Conservation (phyloP, 495 filamentous ascomycete genomes). For the Lasiosphaeria ovina region DNA sequence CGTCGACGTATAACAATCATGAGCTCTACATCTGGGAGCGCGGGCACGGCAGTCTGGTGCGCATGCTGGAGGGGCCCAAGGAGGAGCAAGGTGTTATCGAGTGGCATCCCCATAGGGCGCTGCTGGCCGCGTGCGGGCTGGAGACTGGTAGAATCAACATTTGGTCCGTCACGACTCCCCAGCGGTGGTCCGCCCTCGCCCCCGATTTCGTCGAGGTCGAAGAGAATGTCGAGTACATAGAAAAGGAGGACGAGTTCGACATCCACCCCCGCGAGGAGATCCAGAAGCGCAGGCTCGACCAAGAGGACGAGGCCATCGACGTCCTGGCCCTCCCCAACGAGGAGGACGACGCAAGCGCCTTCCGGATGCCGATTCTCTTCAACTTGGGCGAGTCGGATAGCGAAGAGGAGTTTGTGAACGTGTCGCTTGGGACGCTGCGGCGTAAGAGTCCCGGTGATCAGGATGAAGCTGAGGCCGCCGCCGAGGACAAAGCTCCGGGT, state of each 20-base stretch:
- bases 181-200: constrained; percentile 94
- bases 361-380: constrained; percentile 83
- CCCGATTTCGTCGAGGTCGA: constrained; percentile 97
- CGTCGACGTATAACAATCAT: constrained; percentile 93
- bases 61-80: constrained; percentile 91
- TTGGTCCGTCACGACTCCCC: constrained; percentile 88
- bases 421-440: constrained; percentile 80
- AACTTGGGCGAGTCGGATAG: constrained; percentile 71
- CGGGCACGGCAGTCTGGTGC: constrained; percentile 85
- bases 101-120: constrained; percentile 90
- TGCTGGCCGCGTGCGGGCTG: constrained; percentile 85
- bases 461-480: constrained; percentile 38
- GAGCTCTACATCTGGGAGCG: constrained; percentile 99
- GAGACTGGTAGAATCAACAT: constrained; percentile 87
- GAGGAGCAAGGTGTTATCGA: constrained; percentile 94
- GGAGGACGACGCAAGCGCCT: constrained; percentile 58
- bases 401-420: constrained; percentile 85
- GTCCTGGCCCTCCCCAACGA: constrained; percentile 71
- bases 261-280: constrained; percentile 95
- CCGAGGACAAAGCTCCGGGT: constrained; percentile 30
- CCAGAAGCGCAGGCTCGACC: constrained; percentile 81
- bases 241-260: constrained; percentile 96
- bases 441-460: constrained; percentile 60
- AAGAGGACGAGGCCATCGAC: constrained; percentile 84
- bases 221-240: constrained; percentile 95